Evolutionary conservation across 345 rosid species (phyloP).

Genomic region (Populus pruinosa): DNA sequence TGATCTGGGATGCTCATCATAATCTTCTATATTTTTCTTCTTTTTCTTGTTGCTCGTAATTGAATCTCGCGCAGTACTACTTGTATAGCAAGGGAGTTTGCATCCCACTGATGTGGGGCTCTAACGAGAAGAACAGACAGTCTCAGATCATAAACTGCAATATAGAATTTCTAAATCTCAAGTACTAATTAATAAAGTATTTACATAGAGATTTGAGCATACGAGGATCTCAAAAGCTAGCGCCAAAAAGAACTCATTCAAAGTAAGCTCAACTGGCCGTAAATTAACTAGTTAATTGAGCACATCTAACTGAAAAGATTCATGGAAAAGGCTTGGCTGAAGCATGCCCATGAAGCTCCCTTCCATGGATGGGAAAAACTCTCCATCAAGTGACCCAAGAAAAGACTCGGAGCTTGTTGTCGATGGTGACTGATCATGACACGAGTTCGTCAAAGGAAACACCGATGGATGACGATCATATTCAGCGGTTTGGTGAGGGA

Average conservation of each 20-base stretch:
- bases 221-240: background rate
- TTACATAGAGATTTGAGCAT: background rate
- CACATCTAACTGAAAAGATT: constrained; percentile 27
- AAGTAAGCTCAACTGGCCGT: background rate
- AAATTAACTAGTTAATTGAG: background rate
- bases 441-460: background rate
- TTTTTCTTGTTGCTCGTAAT: background rate
- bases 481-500: background rate
- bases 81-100: background rate
- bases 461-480: background rate
- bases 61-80: background rate
- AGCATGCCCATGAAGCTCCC: constrained; percentile 33
- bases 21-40: background rate
- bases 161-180: background rate
- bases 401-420: constrained; percentile 12
- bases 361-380: constrained; percentile 14
- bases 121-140: too few species aligned
- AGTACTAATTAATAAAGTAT: background rate
- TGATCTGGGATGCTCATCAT: background rate
- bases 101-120: too few species aligned
- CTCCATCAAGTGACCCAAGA: constrained; percentile 19
- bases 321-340: constrained; percentile 23
- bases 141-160: background rate
- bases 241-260: background rate
- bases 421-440: constrained; percentile 2